A percentile compares a stretch with the other conserved stretches of the same genome.
phyloP scores from a whole-genome alignment of 2,329 filamentous ascomycete genomes.

The Pochonia chlamydosporia region DNA sequence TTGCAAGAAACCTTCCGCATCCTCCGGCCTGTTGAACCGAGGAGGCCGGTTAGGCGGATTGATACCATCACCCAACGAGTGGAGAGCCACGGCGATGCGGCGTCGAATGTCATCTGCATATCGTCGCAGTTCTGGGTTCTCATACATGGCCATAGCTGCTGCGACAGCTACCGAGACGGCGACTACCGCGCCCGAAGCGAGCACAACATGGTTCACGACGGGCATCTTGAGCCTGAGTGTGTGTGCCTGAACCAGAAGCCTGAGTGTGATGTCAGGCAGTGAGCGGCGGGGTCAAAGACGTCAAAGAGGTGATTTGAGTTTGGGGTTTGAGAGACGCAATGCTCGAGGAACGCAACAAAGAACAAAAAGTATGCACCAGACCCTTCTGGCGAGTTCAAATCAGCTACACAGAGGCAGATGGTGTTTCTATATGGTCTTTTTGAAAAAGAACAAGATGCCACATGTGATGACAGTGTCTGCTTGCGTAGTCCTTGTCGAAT shows the following conservation, averaged over 20 bases:
- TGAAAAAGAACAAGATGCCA: conserved; percentile 5
- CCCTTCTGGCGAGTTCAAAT: too few relatives aligned
- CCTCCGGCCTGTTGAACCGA: conserved; percentile 59
- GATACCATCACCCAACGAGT: conserved; percentile 53
- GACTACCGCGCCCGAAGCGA: conserved; percentile 52
- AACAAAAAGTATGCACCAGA: too few relatives aligned
- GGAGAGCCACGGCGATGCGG: conserved; percentile 54
- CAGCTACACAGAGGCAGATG: not conserved
- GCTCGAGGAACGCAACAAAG: not conserved
- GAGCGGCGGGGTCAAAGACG: not conserved
- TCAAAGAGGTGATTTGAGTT: not conserved
- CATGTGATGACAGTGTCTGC: conserved; percentile 2
- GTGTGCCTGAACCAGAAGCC: too few relatives aligned
- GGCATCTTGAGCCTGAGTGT: conserved; percentile 37
- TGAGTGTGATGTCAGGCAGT: not conserved
- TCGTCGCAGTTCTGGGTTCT: conserved; percentile 57
- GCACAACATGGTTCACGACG: conserved; percentile 47
- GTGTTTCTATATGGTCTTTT: not conserved
- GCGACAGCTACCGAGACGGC: conserved; percentile 53
- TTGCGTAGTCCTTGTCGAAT: conserved; percentile 12
- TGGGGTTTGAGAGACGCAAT: not conserved
- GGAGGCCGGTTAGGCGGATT: conserved; percentile 43
- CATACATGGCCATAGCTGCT: conserved; percentile 55
- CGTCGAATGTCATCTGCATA: conserved; percentile 56
- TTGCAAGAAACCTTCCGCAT: conserved; percentile 57